Conservation (phyloP, 1,139 yeast species). For the Kurtzmaniella quercitrusa region DNA sequence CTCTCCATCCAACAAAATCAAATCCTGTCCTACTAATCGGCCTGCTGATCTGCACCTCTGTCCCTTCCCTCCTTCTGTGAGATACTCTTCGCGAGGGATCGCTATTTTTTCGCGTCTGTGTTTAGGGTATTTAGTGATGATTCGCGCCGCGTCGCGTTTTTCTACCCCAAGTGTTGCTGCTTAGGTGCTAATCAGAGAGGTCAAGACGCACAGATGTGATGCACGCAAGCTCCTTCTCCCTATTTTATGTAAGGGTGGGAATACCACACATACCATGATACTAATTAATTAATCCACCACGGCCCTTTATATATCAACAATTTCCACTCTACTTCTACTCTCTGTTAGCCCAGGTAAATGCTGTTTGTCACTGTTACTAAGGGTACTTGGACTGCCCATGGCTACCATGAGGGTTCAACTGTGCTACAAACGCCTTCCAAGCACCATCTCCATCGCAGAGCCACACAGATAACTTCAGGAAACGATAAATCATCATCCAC, state of each 20-base stretch:
- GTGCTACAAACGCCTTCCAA: background rate
- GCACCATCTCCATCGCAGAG: background rate
- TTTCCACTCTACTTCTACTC: background rate
- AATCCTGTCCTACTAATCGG: too few relatives aligned
- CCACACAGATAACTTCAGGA: conserved; percentile 42
- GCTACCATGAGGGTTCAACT: background rate
- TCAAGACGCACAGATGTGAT: background rate
- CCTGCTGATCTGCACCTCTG: too few relatives aligned
- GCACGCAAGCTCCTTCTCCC: background rate
- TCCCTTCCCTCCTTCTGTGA: background rate
- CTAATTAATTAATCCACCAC: too few relatives aligned
- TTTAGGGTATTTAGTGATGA: background rate
- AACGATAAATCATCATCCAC: conserved; percentile 38
- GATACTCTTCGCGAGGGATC: background rate
- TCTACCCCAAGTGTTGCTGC: background rate
- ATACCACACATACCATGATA: background rate
- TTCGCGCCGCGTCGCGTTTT: background rate
- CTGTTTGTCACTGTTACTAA: background rate
- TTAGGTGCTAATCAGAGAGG: background rate
- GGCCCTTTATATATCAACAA: background rate
- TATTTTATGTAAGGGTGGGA: background rate
- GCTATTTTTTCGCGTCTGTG: background rate
- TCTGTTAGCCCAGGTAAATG: background rate
- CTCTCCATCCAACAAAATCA: too few relatives aligned
- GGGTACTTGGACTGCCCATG: background rate